phyloP scores from a whole-genome alignment of 345 rosid genomes.

The Adansonia digitata region DNA sequence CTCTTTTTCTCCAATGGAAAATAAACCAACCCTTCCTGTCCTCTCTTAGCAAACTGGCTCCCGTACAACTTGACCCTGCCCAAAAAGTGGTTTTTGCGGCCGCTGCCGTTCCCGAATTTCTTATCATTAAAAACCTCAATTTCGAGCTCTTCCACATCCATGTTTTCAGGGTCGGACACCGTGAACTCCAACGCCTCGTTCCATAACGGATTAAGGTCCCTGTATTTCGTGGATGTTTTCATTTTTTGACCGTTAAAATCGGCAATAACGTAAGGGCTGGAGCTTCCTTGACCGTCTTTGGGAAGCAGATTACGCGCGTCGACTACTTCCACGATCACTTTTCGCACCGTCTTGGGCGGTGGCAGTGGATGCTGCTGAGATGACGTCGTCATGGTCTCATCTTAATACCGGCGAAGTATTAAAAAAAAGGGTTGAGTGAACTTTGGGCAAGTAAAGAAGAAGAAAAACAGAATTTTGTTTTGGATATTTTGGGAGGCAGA shows the following conservation, averaged over 20 bases:
- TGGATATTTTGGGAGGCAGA: not conserved
- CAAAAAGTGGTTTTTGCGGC: constrained; percentile 84
- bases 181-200: constrained; percentile 73
- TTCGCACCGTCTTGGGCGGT: constrained; percentile 37
- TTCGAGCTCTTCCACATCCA: constrained; percentile 75
- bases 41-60: constrained; percentile 59
- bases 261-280: constrained; percentile 76
- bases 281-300: constrained; percentile 94
- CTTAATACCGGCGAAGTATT: not conserved
- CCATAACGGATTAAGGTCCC: constrained; percentile 89
- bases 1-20: constrained; percentile 82
- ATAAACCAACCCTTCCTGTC: constrained; percentile 79
- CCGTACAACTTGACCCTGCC: constrained; percentile 89
- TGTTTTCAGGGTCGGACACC: constrained; percentile 68
- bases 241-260: constrained; percentile 78
- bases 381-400: constrained; percentile 37
- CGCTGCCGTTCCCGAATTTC: constrained; percentile 65
- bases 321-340: constrained; percentile 57
- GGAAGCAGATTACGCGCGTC: constrained; percentile 91
- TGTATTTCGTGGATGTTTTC: constrained; percentile 62
- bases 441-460: not conserved
- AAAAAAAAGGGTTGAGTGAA: not conserved
- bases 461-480: not conserved
- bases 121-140: constrained; percentile 83
- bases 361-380: constrained; percentile 28